These are phyloP conservation scores for rapeseed (Brassica napus) DNA, from an alignment of 345 rosid genomes.

Conservation along the genomic window Da-Ae NC_063435.1:5858001-5858500, in stretches of 20 bases:
- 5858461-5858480: not conserved
- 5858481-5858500: not conserved
- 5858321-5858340: slow-evolving; percentile 70
- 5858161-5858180: slow-evolving; percentile 40
- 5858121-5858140: slow-evolving; percentile 55
- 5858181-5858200: slow-evolving; percentile 15
- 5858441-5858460: slow-evolving; percentile 74
- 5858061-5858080: not conserved
- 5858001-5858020: slow-evolving; percentile 5
- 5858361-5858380: slow-evolving; percentile 74
- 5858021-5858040: not conserved
- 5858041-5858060: not conserved
- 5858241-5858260: slow-evolving; percentile 59
- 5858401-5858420: slow-evolving; percentile 98
- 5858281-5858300: slow-evolving; percentile 88
- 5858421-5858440: slow-evolving; percentile 71
- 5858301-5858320: slow-evolving; percentile 88
- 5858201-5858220: slow-evolving; percentile 7
- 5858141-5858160: slow-evolving; percentile 32
- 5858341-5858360: slow-evolving; percentile 88
- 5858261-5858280: slow-evolving; percentile 65
- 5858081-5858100: not conserved
- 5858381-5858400: slow-evolving; percentile 67
- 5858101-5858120: slow-evolving; percentile 17
- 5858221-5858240: slow-evolving; percentile 29